phyloP scores from a whole-genome alignment of 2,329 filamentous ascomycete species.

The Fusarium oxysporum region DNA sequence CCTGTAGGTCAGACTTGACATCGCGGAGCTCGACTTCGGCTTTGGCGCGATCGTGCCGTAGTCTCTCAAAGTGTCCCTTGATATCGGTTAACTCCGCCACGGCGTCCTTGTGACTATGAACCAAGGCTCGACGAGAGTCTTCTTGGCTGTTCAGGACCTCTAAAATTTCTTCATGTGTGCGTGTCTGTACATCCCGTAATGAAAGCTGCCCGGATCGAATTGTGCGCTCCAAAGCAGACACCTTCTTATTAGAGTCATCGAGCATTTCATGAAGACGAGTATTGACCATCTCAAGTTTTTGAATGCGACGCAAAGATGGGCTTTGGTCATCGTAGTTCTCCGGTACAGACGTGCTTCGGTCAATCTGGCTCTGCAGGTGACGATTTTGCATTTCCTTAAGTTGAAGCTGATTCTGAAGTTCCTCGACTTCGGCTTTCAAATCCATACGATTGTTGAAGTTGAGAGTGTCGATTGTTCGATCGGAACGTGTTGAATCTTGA shows the following conservation, averaged over 20 bases:
- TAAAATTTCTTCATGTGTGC: conserved; percentile 93
- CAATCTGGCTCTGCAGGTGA: conserved; percentile 88
- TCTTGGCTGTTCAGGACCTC: conserved; percentile 94
- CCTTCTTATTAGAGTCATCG: conserved; percentile 92
- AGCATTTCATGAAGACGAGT: conserved; percentile 92
- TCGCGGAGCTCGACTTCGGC: conserved; percentile 91
- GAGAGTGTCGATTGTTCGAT: conserved; percentile 83
- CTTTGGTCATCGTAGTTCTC: conserved; percentile 81
- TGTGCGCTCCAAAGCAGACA: conserved; percentile 87
- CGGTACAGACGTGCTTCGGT: conserved; percentile 71
- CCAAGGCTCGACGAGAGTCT: conserved; percentile 82
- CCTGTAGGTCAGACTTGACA: conserved; percentile 82
- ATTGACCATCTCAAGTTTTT: conserved; percentile 93
- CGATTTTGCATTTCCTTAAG: conserved; percentile 95
- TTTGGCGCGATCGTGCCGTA: conserved; percentile 82
- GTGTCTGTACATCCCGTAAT: conserved; percentile 89
- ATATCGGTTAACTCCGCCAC: conserved; percentile 87
- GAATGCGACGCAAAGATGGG: conserved; percentile 82
- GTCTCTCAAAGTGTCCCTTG: conserved; percentile 86
- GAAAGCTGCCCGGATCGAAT: conserved; percentile 89
- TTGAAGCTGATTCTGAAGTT: conserved; percentile 93
- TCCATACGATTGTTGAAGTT: conserved; percentile 92
- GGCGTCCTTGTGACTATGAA: conserved; percentile 87
- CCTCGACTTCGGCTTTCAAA: conserved; percentile 87
- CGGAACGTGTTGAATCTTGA: conserved; percentile 84